A percentile compares a stretch with the other conserved stretches of the same genome.
phyloP scores from a whole-genome alignment of 495 filamentous ascomycete species.

The Neurospora intermedia region DNA sequence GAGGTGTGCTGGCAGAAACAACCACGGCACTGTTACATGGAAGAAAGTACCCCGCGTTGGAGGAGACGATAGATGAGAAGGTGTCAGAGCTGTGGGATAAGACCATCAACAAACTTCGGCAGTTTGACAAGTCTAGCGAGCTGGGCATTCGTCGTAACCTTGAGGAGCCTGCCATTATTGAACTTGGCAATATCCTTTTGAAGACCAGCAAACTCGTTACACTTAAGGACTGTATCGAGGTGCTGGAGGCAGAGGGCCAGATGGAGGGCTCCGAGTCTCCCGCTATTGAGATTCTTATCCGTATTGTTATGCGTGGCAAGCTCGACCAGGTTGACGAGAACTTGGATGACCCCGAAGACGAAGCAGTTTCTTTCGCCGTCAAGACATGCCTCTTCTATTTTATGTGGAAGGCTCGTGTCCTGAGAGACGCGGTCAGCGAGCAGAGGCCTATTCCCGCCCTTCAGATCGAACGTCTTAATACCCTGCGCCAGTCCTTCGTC shows the following conservation, averaged over 20 bases:
- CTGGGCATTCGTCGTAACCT: slow-evolving; percentile 53
- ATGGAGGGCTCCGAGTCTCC: slow-evolving; percentile 30
- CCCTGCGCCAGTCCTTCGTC: slow-evolving; percentile 46
- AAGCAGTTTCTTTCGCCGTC: slow-evolving; percentile 61
- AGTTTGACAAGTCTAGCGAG: slow-evolving; percentile 56
- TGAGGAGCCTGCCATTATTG: slow-evolving; percentile 47
- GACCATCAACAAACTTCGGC: slow-evolving; percentile 55
- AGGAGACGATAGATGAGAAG: slow-evolving; percentile 72
- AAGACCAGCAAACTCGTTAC: slow-evolving; percentile 75
- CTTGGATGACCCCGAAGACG: slow-evolving; percentile 58
- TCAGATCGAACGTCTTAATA: slow-evolving; percentile 47
- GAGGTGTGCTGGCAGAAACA: slow-evolving; percentile 75
- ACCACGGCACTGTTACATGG: slow-evolving; percentile 75
- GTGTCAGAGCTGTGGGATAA: slow-evolving; percentile 78
- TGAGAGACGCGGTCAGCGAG: slow-evolving; percentile 30
- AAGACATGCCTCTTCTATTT: slow-evolving; percentile 76
- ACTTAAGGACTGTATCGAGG: slow-evolving; percentile 62
- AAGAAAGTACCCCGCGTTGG: slow-evolving; percentile 71
- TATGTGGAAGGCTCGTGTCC: slow-evolving; percentile 73
- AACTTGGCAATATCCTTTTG: slow-evolving; percentile 67
- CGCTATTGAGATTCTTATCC: slow-evolving; percentile 59
- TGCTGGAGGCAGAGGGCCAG: slow-evolving; percentile 55
- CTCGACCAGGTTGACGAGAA: slow-evolving; percentile 52
- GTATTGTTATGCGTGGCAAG: slow-evolving; percentile 54
- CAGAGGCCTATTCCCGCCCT: slow-evolving; percentile 33